Percentiles rank a stretch among this genome's conserved stretches.
phyloP scores from a whole-genome alignment of 2,329 filamentous ascomycete species.

The Talaromyces rugulosus region DNA sequence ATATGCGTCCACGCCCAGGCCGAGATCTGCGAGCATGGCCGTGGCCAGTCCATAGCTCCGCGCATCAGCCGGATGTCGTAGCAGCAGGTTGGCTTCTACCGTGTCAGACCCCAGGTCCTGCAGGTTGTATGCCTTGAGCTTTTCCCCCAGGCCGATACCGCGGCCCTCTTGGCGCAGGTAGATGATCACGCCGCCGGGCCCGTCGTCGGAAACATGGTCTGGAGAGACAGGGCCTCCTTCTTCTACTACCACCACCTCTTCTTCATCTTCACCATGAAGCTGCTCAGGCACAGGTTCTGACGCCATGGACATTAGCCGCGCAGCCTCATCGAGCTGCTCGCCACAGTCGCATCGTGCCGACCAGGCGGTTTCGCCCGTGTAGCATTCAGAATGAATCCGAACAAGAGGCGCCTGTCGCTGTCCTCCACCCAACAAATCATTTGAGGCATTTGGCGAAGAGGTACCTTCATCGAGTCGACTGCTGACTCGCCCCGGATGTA shows the following conservation, averaged over 20 bases:
- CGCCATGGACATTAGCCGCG: conserved; percentile 79
- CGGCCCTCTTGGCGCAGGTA: conserved; percentile 95
- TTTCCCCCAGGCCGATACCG: conserved; percentile 90
- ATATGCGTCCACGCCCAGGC: conserved; percentile 62
- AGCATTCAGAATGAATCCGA: conserved; percentile 95
- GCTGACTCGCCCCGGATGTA: conserved; percentile 79
- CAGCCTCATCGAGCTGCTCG: conserved; percentile 95
- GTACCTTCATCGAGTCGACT: conserved; percentile 57
- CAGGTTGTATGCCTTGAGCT: conserved; percentile 96
- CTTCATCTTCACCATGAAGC: not conserved
- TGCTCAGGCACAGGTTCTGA: conserved; percentile 23
- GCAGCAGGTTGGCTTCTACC: conserved; percentile 86
- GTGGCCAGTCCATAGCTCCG: conserved; percentile 95
- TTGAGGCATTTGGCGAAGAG: conserved; percentile 13
- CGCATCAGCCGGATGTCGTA: conserved; percentile 91
- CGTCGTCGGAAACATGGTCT: conserved; percentile 38
- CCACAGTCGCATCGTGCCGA: conserved; percentile 96
- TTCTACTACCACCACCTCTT: too few relatives aligned
- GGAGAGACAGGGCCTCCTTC: conserved; percentile 31
- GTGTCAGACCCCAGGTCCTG: conserved; percentile 97
- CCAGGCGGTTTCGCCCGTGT: conserved; percentile 98
- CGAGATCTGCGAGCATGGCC: conserved; percentile 85
- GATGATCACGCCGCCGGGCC: conserved; percentile 80
- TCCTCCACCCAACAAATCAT: not conserved
- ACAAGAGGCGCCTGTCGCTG: conserved; percentile 62